Evolutionary conservation across 768 basidiomycete genomes (phyloP).

Genomic region (Mycena capillaripes): DNA sequence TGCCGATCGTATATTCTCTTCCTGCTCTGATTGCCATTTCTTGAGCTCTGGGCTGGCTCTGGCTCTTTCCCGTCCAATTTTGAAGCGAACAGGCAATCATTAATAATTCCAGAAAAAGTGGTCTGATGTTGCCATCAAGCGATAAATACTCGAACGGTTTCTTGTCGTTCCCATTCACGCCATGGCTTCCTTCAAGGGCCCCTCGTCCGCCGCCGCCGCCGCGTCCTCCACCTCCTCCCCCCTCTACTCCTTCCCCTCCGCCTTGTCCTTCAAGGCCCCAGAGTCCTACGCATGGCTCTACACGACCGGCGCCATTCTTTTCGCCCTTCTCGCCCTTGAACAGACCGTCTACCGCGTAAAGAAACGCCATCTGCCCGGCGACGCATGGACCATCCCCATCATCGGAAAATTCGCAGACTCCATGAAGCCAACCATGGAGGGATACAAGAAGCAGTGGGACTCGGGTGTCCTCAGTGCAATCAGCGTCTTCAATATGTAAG

Average conservation of each 20-base stretch:
- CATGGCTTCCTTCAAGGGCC: conserved; percentile 49
- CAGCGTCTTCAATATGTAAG: conserved; percentile 98
- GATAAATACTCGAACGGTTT: not conserved
- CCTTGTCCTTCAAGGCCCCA: conserved; percentile 58
- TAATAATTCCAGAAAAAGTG: conserved; percentile 14
- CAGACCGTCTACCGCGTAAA: conserved; percentile 91
- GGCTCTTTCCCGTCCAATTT: no score
- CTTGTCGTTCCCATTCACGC: conserved; percentile 1
- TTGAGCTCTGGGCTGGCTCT: not conserved
- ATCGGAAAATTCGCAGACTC: conserved; percentile 98
- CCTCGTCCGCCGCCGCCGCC: conserved; percentile 50
- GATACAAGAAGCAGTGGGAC: conserved; percentile 94
- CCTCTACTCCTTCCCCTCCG: conserved; percentile 55
- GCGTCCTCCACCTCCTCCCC: conserved; percentile 50
- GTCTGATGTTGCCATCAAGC: conserved; percentile 12
- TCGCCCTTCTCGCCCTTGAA: conserved; percentile 86
- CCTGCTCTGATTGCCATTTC: not conserved
- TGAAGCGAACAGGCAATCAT: not conserved
- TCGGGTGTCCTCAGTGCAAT: conserved; percentile 89
- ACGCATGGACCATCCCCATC: conserved; percentile 94
- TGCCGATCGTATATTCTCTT: no score
- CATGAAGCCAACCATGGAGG: conserved; percentile 90
- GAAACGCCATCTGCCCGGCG: conserved; percentile 90
- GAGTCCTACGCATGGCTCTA: conserved; percentile 73
- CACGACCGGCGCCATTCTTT: conserved; percentile 77